Evolutionary conservation across 768 basidiomycete species (phyloP), one percentile per base, ranked within the genome.

Genomic region (Calocera viscosa): DNA sequence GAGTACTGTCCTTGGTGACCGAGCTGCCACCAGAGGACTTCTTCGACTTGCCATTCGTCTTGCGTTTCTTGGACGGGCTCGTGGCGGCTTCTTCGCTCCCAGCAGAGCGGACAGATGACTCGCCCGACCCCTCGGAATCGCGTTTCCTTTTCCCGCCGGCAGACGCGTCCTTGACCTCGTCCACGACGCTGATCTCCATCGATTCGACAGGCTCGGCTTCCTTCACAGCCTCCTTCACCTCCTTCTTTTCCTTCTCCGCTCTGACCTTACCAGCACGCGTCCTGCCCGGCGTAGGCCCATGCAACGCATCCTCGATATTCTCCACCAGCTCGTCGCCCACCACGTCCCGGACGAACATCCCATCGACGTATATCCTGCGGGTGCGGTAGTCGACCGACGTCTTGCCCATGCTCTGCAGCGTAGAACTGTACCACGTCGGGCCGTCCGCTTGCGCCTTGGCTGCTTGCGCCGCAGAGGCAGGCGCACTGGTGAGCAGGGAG

Each of bases 301-400:
- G 53, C 16, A 60, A 30, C 26, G 53, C 53, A 60, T 60, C 53
- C 22, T 60, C 53, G 30, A 60, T 22, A 26, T 32, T 26, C 53
- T 60, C 53, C 11, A 60, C 53, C 53, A 60, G 53, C 30, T 60
- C 53, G 53, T 60, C 53, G 14, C 53, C 53, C 2, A 60, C 53
- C 14, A 60, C 53, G 22, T 10, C 7, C 14, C 53, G 53, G 24
- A 60, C 26, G 53, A 60, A 60, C 53, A 26, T 26, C 5, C 53
- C 53, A 26, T 60, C 53, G 30, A 60, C 53, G 30, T 60, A 60
- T 2, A 60, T 60, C 53, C 30, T 60, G 26, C 53, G 10, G 2
- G 22, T 12, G 26, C 53, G 53, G 53, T 60, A 60, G 53, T 60
- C 53, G 53, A 60, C 53, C 26, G 53, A 12, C 8, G 53, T 60